A percentile compares a stretch with the other conserved stretches of the same genome.
Conservation (phyloP, 768 basidiomycete species). For the Tylopilus intermedius region DNA sequence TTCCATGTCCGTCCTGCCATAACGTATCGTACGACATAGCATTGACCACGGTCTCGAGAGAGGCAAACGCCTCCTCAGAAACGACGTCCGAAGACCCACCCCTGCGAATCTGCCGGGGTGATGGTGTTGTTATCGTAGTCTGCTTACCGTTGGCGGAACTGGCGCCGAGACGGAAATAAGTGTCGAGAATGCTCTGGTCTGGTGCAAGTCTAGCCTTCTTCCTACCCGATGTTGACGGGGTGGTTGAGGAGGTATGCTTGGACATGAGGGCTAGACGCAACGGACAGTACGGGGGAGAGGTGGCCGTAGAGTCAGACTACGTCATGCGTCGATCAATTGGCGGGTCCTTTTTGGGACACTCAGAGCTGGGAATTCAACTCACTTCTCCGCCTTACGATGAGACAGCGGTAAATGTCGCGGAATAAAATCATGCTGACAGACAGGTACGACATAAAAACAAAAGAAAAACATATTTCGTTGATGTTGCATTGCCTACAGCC, state of each 20-base stretch:
- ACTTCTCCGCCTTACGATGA: neutral
- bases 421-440: neutral
- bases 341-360: conserved; percentile 20
- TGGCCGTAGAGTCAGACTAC: conserved; percentile 15
- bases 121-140: conserved; percentile 9
- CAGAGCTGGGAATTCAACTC: neutral
- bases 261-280: conserved; percentile 17
- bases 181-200: conserved; percentile 20
- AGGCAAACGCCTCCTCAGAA: conserved; percentile 15
- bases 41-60: conserved; percentile 6
- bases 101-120: conserved; percentile 16
- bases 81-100: conserved; percentile 7
- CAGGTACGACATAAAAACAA: neutral
- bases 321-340: conserved; percentile 27
- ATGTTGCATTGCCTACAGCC: neutral
- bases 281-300: conserved; percentile 12
- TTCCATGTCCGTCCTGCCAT: conserved; percentile 25
- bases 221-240: conserved; percentile 7
- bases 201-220: conserved; percentile 21
- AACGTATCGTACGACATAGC: neutral
- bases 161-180: conserved; percentile 23
- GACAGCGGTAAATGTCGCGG: neutral
- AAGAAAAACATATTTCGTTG: neutral
- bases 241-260: conserved; percentile 10
- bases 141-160: conserved; percentile 11